Base-by-base conservation (phyloP, 1,139 yeast genomes). In the Blastobotrys serpentis region DNA sequence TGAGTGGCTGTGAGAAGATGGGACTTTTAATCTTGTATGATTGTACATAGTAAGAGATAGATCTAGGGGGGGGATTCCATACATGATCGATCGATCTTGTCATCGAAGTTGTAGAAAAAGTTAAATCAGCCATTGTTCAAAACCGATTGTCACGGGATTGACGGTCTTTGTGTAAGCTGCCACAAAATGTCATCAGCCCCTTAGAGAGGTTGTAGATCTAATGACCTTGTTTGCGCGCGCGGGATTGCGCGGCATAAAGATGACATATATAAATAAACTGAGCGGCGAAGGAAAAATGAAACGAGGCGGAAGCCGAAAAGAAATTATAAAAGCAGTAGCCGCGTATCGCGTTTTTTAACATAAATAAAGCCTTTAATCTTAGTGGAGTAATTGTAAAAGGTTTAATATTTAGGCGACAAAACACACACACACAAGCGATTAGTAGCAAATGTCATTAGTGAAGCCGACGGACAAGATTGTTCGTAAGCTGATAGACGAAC, bases 401-500 rank as follows among this genome's bases (percentile, higher is more conserved):
- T n/a, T n/a, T n/a, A n/a, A n/a, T n/a, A n/a, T n/a, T n/a, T n/a
- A n/a, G n/a, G n/a, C n/a, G n/a, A n/a, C n/a, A 17, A 14, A 33
- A 14, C 19, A 14, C 6, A 14, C 19, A 16, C 11, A 33, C 19
- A 33, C 34, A 13, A 30, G 13, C 34, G n/a, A 30, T 30, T 30
- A 30, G 16, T 30, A 30, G 6, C 6, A 11, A 7, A 36, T 36
- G 40, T 18, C 19, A 25, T 25, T 36, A n/a, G 22, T 36, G 10
- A 19, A 17, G 23, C 16, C 19, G 14, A 36, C 40, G 25, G 22
- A 36, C 40, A 17, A 25, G 25, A 17, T 36, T 3, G 40, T 36
- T 8, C 40, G 22, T n/a, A 36, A 17, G 40, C 40, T 36, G 40
- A 36, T 36, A 18, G 40, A 36, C 40, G 40, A 36, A 14, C 40